Evolutionary conservation across 2,329 filamentous ascomycete genomes (phyloP), one percentile per base, ranked within the genome.

Genomic region (Hypoxylon sp.): DNA sequence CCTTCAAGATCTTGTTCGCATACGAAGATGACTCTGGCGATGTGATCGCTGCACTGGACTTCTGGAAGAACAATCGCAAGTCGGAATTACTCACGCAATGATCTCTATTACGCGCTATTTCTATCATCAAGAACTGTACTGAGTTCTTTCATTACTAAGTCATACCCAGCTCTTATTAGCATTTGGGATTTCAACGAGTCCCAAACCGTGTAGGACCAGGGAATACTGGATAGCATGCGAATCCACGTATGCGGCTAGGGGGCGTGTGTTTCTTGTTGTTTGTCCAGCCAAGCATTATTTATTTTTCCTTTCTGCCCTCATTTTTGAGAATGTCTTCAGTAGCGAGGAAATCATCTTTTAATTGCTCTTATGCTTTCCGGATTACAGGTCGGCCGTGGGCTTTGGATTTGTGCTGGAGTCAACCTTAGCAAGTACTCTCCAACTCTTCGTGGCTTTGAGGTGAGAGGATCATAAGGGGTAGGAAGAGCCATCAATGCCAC

Each of bases 1-100:
- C 4, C 17, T 10, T 41, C 71, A 46, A 99, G 96, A 98, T 99
- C 74, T 82, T 99, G 57, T 98, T 98, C 81, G 95, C 96, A 52
- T 98, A 98, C 79, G 96, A 99, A 83, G 95, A 98, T 76, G 96
- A 99, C 79, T 85, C 89, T 71, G 95, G 96, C 78, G 96, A 99
- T 78, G 90, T 97, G 57, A 92, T 99, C 70, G 94, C 96, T 74
- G 94, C 93, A 69, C 89, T 99, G 77, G 96, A 99, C 82, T 99
- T 99, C 84, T 99, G 95, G 95, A 93, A 90, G 82, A 90, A 84
- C 73, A 87, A 84, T 75, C 81, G 85, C 65, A 83, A 82, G 69
- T 87, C 85, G 2, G 84, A 84, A 57, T 63, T 76, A 55, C 68
- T 68, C 46, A 25, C 61, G 67, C 65, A 71, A 65, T 76, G 69